Evolutionary conservation across 1,139 yeast species (phyloP).

Genomic region (Saccharomyces hybrid): DNA sequence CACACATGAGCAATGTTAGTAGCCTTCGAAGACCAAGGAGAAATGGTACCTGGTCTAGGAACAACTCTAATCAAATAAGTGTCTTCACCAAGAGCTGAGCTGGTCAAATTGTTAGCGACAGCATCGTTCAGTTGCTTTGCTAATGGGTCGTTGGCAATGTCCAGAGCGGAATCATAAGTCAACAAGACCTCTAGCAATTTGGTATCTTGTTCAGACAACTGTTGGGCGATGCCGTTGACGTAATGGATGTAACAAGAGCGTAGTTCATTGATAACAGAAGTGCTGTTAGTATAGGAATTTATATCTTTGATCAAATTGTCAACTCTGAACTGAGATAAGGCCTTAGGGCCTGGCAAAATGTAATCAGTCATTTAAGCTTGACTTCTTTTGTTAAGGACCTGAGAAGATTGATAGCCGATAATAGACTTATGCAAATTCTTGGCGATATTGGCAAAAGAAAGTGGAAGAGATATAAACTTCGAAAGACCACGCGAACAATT

Average conservation of each 20-base stretch:
- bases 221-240: conserved; percentile 47
- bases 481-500: neutral
- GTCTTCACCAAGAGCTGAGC: conserved; percentile 40
- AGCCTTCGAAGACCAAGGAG: conserved; percentile 99
- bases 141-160: conserved; percentile 40
- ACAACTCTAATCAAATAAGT: conserved; percentile 63
- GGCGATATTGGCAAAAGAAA: neutral
- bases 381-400: conserved; percentile 2
- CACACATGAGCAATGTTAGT: conserved; percentile 88
- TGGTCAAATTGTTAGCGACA: conserved; percentile 23
- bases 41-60: conserved; percentile 92
- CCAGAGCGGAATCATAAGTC: conserved; percentile 67
- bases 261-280: conserved; percentile 55
- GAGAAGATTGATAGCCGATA: neutral
- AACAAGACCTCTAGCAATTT: conserved; percentile 56
- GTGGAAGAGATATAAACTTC: neutral
- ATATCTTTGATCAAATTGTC: conserved; percentile 64
- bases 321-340: conserved; percentile 81
- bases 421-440: neutral
- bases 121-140: conserved; percentile 43
- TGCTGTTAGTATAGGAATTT: conserved; percentile 48
- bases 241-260: conserved; percentile 78
- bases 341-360: conserved; percentile 81
- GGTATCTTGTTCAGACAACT: conserved; percentile 35
- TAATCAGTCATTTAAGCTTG: conserved; percentile 4